These are phyloP conservation scores for Mycoemilia scoparia DNA, from an alignment of 192 early-diverging fungal species.

Conservation along the genomic window DNA sequence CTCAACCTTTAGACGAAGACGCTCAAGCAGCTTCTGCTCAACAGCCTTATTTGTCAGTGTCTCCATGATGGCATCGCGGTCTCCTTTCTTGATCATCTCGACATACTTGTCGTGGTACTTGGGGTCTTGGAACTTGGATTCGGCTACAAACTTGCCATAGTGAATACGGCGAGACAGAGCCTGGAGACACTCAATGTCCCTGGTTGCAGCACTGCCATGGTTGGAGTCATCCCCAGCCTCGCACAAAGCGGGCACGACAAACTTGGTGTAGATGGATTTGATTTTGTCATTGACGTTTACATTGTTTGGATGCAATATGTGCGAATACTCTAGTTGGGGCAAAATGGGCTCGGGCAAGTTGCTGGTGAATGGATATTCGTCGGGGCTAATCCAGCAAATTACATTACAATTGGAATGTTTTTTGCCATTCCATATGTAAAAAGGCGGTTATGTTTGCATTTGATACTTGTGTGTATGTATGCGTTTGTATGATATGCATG, in stretches of 20 bases:
- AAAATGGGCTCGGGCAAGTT: conserved; percentile 72
- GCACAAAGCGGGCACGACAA: conserved; percentile 68
- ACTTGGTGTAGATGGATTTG: conserved; percentile 58
- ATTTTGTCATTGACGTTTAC: conserved; percentile 83
- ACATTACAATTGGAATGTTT: no score
- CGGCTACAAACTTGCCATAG: conserved; percentile 94
- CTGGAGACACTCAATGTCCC: conserved; percentile 85
- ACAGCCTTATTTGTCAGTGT: conserved; percentile 78
- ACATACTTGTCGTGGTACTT: conserved; percentile 59
- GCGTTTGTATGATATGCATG: no score
- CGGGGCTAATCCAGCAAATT: conserved; percentile 70
- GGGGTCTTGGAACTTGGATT: conserved; percentile 86
- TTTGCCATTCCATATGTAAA: conserved; percentile 34
- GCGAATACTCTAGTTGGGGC: conserved; percentile 63
- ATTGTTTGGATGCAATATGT: conserved; percentile 48
- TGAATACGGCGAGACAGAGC: conserved; percentile 84
- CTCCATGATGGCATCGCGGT: conserved; percentile 60
- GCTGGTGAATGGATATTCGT: conserved; percentile 87
- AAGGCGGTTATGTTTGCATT: not conserved
- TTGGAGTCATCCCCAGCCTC: conserved; percentile 61
- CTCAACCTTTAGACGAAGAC: conserved; percentile 73
- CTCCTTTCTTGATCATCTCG: conserved; percentile 43
- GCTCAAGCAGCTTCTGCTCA: conserved; percentile 60
- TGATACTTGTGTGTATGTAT: not conserved
- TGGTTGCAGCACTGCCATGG: conserved; percentile 84